Evolutionary conservation across 2,329 filamentous ascomycete genomes (phyloP).

Genomic region (Microdochium trichocladiopsis): DNA sequence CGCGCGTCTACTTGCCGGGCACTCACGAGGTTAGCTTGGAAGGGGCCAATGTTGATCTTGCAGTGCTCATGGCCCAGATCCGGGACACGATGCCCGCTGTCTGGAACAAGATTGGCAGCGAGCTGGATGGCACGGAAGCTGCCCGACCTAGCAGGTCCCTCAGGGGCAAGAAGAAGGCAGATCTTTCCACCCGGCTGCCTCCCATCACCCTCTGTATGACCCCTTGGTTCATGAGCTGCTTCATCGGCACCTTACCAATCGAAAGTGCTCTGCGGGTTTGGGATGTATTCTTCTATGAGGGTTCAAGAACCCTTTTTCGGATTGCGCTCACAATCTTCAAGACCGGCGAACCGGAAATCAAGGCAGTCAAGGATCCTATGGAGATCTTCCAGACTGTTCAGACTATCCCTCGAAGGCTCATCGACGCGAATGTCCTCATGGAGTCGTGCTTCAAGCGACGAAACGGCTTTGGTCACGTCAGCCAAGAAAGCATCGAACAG

Average conservation of each 20-base stretch:
- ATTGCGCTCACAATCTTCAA: slow-evolving; percentile 91
- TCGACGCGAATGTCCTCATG: slow-evolving; percentile 77
- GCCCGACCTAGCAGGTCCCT: slow-evolving; percentile 27
- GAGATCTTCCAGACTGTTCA: slow-evolving; percentile 96
- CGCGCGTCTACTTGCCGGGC: slow-evolving; percentile 77
- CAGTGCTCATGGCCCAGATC: slow-evolving; percentile 83
- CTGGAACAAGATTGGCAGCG: slow-evolving; percentile 81
- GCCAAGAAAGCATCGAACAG: slow-evolving; percentile 74
- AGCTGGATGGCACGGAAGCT: slow-evolving; percentile 48
- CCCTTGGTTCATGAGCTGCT: slow-evolving; percentile 97
- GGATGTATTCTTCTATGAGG: slow-evolving; percentile 95
- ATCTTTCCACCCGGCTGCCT: slow-evolving; percentile 55
- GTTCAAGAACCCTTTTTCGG: slow-evolving; percentile 87
- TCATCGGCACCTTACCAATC: slow-evolving; percentile 86
- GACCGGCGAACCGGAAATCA: slow-evolving; percentile 73
- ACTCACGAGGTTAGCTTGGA: slow-evolving; percentile 89
- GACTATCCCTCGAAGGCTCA: slow-evolving; percentile 68
- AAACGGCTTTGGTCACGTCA: slow-evolving; percentile 75
- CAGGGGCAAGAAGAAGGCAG: slow-evolving; percentile 28
- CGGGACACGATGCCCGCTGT: slow-evolving; percentile 75
- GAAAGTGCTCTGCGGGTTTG: slow-evolving; percentile 89
- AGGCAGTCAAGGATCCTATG: slow-evolving; percentile 76
- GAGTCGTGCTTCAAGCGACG: slow-evolving; percentile 76
- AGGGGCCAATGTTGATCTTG: slow-evolving; percentile 88
- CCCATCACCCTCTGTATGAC: slow-evolving; percentile 90